phyloP scores from a whole-genome alignment of 495 filamentous ascomycete genomes.

The Bacidia gigantensis region DNA sequence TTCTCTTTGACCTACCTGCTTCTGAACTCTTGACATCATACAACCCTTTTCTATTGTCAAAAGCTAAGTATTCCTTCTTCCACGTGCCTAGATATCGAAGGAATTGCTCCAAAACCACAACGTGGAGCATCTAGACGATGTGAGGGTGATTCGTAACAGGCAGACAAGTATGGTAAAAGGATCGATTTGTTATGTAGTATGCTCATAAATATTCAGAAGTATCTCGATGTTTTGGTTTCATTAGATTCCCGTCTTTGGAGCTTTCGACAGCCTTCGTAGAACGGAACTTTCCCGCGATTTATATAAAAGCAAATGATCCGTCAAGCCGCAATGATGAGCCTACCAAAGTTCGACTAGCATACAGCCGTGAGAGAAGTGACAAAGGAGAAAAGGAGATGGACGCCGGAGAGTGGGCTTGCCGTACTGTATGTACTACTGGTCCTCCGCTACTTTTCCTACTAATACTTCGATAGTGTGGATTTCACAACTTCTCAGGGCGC shows the following conservation, averaged over 20 bases:
- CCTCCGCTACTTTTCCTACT: neutral
- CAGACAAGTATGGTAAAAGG: constrained; percentile 41
- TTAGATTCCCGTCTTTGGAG: constrained; percentile 45
- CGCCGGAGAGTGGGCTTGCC: constrained; percentile 67
- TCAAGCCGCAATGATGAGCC: constrained; percentile 35
- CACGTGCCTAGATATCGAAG: constrained; percentile 36
- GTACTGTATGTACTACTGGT: constrained; percentile 36
- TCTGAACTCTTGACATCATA: neutral
- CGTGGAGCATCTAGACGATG: constrained; percentile 44
- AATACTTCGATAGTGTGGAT: neutral
- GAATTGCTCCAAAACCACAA: constrained; percentile 47
- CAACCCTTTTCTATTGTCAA: neutral
- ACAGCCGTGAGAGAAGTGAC: constrained; percentile 43
- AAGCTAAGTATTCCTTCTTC: neutral
- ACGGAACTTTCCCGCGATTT: constrained; percentile 47
- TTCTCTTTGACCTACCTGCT: neutral
- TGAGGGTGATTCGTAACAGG: constrained; percentile 52
- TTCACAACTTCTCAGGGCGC: neutral
- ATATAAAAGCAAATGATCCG: constrained; percentile 36
- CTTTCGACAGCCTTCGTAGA: constrained; percentile 55
- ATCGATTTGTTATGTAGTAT: neutral
- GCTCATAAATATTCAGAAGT: constrained; percentile 28
- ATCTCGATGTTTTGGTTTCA: constrained; percentile 53
- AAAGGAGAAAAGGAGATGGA: constrained; percentile 32
- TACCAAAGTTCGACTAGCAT: constrained; percentile 46